A percentile compares a stretch with the other conserved stretches of the same genome.
Evolutionary conservation across 257 asterid species (phyloP).

Genomic region (Striga asiatica): DNA sequence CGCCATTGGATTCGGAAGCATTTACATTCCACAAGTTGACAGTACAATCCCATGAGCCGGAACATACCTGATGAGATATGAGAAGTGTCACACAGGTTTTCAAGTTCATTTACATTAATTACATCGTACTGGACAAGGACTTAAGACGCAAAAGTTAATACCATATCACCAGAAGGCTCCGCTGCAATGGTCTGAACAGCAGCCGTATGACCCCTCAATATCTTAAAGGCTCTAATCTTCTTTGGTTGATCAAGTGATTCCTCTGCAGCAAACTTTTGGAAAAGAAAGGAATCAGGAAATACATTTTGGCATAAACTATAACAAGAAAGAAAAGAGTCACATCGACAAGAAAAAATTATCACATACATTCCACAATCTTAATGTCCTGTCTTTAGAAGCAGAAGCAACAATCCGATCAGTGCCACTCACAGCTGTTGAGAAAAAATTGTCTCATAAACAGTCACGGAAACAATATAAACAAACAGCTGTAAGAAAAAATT

Average conservation of each 20-base stretch:
- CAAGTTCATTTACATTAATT: neutral
- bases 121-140: neutral
- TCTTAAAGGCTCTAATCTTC: constrained; percentile 48
- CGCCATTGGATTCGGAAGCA: constrained; percentile 37
- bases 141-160: constrained; percentile 20
- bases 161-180: constrained; percentile 70
- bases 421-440: constrained; percentile 25
- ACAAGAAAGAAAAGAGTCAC: constrained; percentile 9
- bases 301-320: constrained; percentile 6
- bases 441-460: constrained; percentile 9
- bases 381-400: constrained; percentile 83
- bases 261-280: constrained; percentile 52
- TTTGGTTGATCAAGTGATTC: constrained; percentile 39
- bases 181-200: constrained; percentile 79
- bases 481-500: constrained; percentile 27
- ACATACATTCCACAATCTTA: constrained; percentile 86
- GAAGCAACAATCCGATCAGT: constrained; percentile 63
- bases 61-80: constrained; percentile 51
- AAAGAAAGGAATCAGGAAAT: constrained; percentile 16
- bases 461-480: constrained; percentile 7
- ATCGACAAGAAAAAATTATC: constrained; percentile 8
- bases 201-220: constrained; percentile 68
- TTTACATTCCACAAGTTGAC: constrained; percentile 62
- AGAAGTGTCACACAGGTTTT: constrained; percentile 14
- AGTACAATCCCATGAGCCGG: constrained; percentile 94